Evolutionary conservation across 2,329 filamentous ascomycete species (phyloP), one percentile per base, ranked within the genome.

Genomic region (Drechmeria coniospora): DNA sequence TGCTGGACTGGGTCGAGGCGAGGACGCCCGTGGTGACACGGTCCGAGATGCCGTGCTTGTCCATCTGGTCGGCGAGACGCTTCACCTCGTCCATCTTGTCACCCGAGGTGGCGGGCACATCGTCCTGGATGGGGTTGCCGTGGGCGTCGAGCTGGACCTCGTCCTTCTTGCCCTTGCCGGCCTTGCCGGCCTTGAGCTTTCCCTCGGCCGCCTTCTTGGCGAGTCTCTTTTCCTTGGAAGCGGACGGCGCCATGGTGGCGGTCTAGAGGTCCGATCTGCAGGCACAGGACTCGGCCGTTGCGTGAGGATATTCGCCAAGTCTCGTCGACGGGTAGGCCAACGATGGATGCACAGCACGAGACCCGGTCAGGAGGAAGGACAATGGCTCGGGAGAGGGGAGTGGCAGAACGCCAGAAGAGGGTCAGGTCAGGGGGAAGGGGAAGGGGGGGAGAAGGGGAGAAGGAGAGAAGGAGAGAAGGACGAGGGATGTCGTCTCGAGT

Each of bases 1-100:
- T 79, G 63, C 80, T 92, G 42, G 80, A 67, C 38, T 70, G 58
- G 38, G 87, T 73, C 24, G 90, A 98, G 21, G 86, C 68, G 36
- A 98, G 66, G 31, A 98, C 90, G 71, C 90, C 90, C 35, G 90
- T 98, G 35, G 92, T 98, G 55, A 98, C 90, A 56, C 90, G 80
- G 59, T 98, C 90, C 10, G 90, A 95, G 40, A 98, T 68, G 49
- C 90, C 90, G 53, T 92, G 74, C 62, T 92, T 81, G 62, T 98
- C 90, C 69, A 93, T 79, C 63, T 98, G 92, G 30, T 86, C 68
- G 24, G 80, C 76, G 41, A 98, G 69, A 53, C 84, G 84, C 63
- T 84, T 79, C 39, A 94, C 76, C 50, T 79, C 78, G 41, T 79
- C 74, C 54, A 77, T 59, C 63, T 87, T 82, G 43, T 75, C 71